These are phyloP conservation scores for Citrus reticulata DNA, from an alignment of 345 rosid species.

Conservation along the genomic window DNA sequence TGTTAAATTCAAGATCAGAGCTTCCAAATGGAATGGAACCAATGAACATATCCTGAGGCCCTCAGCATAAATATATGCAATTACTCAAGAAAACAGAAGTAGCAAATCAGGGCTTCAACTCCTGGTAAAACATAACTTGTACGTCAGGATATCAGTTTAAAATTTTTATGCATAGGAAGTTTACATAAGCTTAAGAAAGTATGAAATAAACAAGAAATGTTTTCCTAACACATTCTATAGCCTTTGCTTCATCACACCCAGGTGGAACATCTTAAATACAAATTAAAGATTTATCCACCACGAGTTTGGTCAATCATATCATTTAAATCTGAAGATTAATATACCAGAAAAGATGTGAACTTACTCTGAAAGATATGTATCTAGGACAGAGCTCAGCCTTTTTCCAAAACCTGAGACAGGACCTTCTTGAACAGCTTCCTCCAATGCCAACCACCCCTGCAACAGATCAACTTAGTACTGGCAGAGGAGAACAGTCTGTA, in stretches of 20 bases:
- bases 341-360: conserved; percentile 15
- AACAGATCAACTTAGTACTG: conserved; percentile 6
- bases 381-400: conserved; percentile 58
- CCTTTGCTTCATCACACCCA: background rate
- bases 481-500: background rate
- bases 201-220: background rate
- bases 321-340: background rate
- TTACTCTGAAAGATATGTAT: conserved; percentile 61
- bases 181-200: background rate
- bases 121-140: background rate
- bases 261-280: background rate
- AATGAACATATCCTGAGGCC: background rate
- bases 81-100: background rate
- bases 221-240: background rate
- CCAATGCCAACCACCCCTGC: conserved; percentile 67
- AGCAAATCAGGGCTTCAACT: background rate
- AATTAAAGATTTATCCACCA: background rate
- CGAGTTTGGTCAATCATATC: background rate
- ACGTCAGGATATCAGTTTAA: background rate
- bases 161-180: background rate
- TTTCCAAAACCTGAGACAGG: conserved; percentile 63
- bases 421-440: conserved; percentile 56
- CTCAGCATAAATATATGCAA: background rate
- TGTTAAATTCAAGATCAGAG: conserved; percentile 16
- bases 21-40: conserved; percentile 3